Percentiles rank a stretch among this genome's conserved stretches.
phyloP scores from a whole-genome alignment of 108 stramenopile genomes.

The Nitzschia palea region DNA sequence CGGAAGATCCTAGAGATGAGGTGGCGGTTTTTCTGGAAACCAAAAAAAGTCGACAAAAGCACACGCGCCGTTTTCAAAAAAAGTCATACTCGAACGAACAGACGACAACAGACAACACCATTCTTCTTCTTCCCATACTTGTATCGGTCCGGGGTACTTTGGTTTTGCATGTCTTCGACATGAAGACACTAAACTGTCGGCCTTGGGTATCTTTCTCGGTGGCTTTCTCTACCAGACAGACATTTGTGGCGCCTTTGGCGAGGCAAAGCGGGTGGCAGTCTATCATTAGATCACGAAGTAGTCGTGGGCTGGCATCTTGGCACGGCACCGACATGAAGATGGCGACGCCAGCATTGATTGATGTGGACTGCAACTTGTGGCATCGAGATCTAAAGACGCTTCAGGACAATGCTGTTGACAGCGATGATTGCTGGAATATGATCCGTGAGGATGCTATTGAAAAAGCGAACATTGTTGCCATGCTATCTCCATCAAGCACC shows the following conservation, averaged over 20 bases:
- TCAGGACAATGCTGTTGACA: neutral
- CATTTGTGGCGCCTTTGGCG: no score
- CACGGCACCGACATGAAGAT: neutral
- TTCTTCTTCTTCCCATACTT: no score
- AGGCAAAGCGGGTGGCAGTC: neutral
- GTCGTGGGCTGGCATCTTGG: neutral
- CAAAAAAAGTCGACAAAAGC: no score
- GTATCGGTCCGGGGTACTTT: no score
- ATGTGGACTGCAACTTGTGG: conserved; percentile 60
- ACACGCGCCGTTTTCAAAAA: no score
- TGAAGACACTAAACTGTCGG: neutral
- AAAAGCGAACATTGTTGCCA: conserved; percentile 57
- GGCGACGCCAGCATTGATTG: conserved; percentile 36
- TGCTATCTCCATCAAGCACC: conserved; percentile 75
- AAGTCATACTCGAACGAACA: no score
- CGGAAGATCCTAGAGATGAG: no score
- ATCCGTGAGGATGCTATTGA: conserved; percentile 45
- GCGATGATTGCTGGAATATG: conserved; percentile 28
- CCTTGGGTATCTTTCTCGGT: neutral
- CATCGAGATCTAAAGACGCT: conserved; percentile 45
- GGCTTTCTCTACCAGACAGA: neutral
- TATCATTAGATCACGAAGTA: neutral
- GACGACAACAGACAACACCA: no score
- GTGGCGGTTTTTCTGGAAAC: no score
- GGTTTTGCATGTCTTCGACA: no score